A percentile compares a stretch with the other conserved stretches of the same genome.
Evolutionary conservation across 495 filamentous ascomycete species (phyloP).

Genomic region (Cercophora sp.): DNA sequence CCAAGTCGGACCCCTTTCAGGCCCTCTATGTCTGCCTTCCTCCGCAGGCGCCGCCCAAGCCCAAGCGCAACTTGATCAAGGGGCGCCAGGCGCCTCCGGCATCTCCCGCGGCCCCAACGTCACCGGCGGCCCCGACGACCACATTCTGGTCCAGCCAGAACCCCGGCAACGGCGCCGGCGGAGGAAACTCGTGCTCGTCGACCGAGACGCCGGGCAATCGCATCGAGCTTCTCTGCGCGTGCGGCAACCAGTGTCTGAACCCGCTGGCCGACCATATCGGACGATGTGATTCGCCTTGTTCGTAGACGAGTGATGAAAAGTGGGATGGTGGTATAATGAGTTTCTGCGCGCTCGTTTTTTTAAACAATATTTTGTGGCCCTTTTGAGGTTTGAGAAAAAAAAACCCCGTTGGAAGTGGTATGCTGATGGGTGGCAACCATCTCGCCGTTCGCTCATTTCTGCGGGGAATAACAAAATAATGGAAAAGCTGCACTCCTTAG

Average conservation of each 20-base stretch:
- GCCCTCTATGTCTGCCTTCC: conserved; percentile 41
- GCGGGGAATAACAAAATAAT: too few relatives aligned
- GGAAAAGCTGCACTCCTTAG: too few relatives aligned
- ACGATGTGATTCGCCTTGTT: conserved; percentile 26
- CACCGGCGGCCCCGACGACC: conserved; percentile 1
- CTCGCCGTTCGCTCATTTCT: too few relatives aligned
- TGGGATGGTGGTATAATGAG: too few relatives aligned
- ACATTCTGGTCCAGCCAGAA: neutral
- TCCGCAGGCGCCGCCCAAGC: conserved; percentile 8
- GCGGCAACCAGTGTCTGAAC: conserved; percentile 37
- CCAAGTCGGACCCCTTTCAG: conserved; percentile 36
- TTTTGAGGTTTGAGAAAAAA: too few relatives aligned
- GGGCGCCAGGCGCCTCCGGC: too few relatives aligned
- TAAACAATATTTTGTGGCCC: too few relatives aligned
- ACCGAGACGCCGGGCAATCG: conserved; percentile 20
- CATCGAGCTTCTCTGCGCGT: conserved; percentile 38
- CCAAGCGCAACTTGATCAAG: too few relatives aligned
- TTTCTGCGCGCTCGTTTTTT: too few relatives aligned
- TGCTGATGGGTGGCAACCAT: too few relatives aligned
- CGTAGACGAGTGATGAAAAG: too few relatives aligned
- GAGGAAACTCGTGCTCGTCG: conserved; percentile 4
- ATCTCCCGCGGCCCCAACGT: conserved; percentile 19
- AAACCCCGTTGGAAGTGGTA: too few relatives aligned
- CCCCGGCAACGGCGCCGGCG: conserved; percentile 1
- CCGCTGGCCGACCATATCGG: conserved; percentile 27